Conservation (phyloP, 2,329 filamentous ascomycete species). For the Leptoxyphium fumago region DNA sequence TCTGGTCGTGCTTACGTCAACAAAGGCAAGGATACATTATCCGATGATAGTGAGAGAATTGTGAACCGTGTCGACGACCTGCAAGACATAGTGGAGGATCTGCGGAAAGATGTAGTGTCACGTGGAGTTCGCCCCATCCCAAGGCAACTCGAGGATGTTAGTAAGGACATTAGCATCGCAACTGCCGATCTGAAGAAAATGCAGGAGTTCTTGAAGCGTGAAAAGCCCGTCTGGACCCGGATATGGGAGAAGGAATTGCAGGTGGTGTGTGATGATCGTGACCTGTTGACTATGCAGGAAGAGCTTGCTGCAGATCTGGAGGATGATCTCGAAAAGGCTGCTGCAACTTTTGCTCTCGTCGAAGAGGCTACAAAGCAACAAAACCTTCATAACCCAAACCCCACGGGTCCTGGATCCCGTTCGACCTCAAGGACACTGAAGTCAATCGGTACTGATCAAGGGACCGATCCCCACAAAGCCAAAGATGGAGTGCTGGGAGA, state of each 20-base stretch:
- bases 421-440: slow-evolving; percentile 16
- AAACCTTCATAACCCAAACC: slow-evolving; percentile 49
- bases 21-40: slow-evolving; percentile 72
- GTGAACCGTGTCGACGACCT: slow-evolving; percentile 89
- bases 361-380: slow-evolving; percentile 98
- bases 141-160: slow-evolving; percentile 74
- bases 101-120: slow-evolving; percentile 90
- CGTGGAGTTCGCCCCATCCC: slow-evolving; percentile 85
- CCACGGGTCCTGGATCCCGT: slow-evolving; percentile 19
- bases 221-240: slow-evolving; percentile 97
- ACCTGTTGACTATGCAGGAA: slow-evolving; percentile 91
- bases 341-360: slow-evolving; percentile 83
- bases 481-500: slow-evolving; percentile 88
- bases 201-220: slow-evolving; percentile 77
- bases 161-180: slow-evolving; percentile 70
- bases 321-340: slow-evolving; percentile 88
- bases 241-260: slow-evolving; percentile 98
- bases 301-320: slow-evolving; percentile 83
- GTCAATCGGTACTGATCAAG: slow-evolving; percentile 26
- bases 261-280: slow-evolving; percentile 86
- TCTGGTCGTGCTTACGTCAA: slow-evolving; percentile 77
- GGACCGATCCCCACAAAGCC: slow-evolving; percentile 59
- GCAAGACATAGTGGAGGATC: slow-evolving; percentile 91
- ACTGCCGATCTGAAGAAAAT: slow-evolving; percentile 84
- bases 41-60: slow-evolving; percentile 74